phyloP scores from a whole-genome alignment of 2,329 filamentous ascomycete genomes.

The Scedosporium apiospermum region DNA sequence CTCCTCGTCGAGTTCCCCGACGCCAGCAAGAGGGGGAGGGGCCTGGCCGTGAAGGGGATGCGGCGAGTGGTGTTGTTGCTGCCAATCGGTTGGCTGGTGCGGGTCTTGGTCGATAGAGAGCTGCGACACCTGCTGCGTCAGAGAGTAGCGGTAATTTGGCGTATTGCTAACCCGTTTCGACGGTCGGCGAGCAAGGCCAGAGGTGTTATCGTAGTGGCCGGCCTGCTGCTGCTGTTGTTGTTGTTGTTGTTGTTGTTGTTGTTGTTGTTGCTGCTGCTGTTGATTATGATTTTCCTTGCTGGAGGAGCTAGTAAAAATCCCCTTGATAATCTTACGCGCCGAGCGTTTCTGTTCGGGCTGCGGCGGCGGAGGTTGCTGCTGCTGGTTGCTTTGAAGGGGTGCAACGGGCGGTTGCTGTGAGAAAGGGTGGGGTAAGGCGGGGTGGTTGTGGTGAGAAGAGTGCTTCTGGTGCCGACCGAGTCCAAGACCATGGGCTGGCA shows the following conservation, averaged over 20 bases:
- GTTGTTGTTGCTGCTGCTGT: constrained; percentile 18
- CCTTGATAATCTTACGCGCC: constrained; percentile 44
- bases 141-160: constrained; percentile 19
- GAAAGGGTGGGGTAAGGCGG: constrained; percentile 1
- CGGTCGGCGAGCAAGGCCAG: constrained; percentile 40
- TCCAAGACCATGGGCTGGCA: constrained; percentile 3
- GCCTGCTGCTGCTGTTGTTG: constrained; percentile 19
- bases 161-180: constrained; percentile 50
- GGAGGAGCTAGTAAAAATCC: constrained; percentile 35
- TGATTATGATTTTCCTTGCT: constrained; percentile 17
- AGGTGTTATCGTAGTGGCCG: constrained; percentile 35
- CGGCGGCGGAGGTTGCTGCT: constrained; percentile 21
- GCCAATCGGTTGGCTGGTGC: constrained; percentile 12
- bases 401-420: background rate
- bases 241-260: constrained; percentile 18
- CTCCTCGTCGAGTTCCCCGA: constrained; percentile 29
- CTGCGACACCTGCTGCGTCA: constrained; percentile 13
- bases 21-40: constrained; percentile 35
- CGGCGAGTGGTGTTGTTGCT: constrained; percentile 9
- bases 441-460: background rate
- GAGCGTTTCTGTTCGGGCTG: constrained; percentile 33
- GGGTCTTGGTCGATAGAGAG: constrained; percentile 13
- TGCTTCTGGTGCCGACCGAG: constrained; percentile 5
- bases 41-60: constrained; percentile 23
- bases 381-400: constrained; percentile 12